phyloP scores from a whole-genome alignment of 345 rosid species.

The Ceriops zippeliana region DNA sequence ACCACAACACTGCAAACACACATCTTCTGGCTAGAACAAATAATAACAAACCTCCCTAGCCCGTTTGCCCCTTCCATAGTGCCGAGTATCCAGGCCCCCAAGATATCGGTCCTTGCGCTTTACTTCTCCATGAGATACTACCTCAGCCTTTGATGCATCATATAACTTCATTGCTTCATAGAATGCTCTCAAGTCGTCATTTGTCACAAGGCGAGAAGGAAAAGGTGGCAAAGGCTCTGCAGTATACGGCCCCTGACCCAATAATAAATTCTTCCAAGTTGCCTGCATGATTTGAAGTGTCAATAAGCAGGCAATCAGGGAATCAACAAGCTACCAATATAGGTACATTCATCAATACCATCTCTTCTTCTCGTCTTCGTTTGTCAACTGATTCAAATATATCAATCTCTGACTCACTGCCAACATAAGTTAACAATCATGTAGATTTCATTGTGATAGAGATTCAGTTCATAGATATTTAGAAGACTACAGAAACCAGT shows the following conservation, averaged over 20 bases:
- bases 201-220: slow-evolving; percentile 84
- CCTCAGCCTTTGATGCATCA: slow-evolving; percentile 54
- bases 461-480: not conserved
- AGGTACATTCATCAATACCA: slow-evolving; percentile 43
- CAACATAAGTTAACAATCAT: slow-evolving; percentile 8
- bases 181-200: slow-evolving; percentile 69
- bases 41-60: slow-evolving; percentile 78
- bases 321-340: slow-evolving; percentile 2
- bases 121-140: slow-evolving; percentile 43
- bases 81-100: slow-evolving; percentile 65
- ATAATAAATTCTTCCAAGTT: slow-evolving; percentile 60
- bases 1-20: not conserved
- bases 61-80: slow-evolving; percentile 92
- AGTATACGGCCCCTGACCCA: slow-evolving; percentile 38
- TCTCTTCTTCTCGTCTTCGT: slow-evolving; percentile 63
- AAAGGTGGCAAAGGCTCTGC: slow-evolving; percentile 43
- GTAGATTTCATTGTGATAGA: not conserved
- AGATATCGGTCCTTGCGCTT: slow-evolving; percentile 56
- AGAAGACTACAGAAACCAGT: not conserved
- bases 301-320: not conserved
- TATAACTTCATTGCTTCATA: slow-evolving; percentile 65
- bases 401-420: slow-evolving; percentile 90
- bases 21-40: slow-evolving; percentile 12
- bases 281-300: slow-evolving; percentile 41
- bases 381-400: slow-evolving; percentile 79